Evolutionary conservation across 768 basidiomycete genomes (phyloP).

Genomic region (Exidia glandulosa): DNA sequence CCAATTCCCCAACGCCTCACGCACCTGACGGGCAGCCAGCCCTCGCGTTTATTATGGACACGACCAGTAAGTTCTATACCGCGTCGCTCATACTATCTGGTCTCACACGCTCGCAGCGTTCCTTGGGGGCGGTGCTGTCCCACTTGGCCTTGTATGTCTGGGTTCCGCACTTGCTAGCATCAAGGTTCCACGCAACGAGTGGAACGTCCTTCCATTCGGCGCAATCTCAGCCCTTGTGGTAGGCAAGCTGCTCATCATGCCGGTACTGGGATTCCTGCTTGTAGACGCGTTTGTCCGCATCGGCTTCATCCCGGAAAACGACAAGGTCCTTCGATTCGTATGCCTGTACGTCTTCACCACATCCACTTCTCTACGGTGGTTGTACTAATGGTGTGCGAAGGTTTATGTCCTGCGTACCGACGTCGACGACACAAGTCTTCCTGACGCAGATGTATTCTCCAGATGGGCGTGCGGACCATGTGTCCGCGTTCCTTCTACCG

Average conservation of each 20-base stretch:
- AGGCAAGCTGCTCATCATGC: constrained; percentile 44
- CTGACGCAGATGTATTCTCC: constrained; percentile 58
- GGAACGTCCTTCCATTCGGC: constrained; percentile 35
- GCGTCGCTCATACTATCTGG: background rate
- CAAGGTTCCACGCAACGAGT: constrained; percentile 34
- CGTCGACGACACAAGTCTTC: constrained; percentile 52
- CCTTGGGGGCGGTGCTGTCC: constrained; percentile 52
- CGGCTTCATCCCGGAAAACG: constrained; percentile 36
- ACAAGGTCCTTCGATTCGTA: constrained; percentile 53
- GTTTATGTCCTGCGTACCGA: constrained; percentile 50
- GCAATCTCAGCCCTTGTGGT: constrained; percentile 44
- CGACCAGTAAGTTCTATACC: constrained; percentile 16
- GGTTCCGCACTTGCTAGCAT: constrained; percentile 54
- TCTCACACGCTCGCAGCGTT: constrained; percentile 21
- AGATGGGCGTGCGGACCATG: constrained; percentile 50
- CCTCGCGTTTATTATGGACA: constrained; percentile 48
- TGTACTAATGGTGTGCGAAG: constrained; percentile 19
- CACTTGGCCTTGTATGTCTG: constrained; percentile 49
- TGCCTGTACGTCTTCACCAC: constrained; percentile 42
- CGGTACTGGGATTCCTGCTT: constrained; percentile 50
- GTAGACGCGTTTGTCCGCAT: constrained; percentile 30
- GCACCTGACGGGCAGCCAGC: constrained; percentile 63
- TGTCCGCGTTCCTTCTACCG: constrained; percentile 53
- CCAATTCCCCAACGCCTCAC: constrained; percentile 30
- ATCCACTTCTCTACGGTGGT: background rate